Percentiles rank a stretch among this genome's conserved stretches.
Conservation (phyloP, 768 basidiomycete genomes). For the Tephrocybe rancida region DNA sequence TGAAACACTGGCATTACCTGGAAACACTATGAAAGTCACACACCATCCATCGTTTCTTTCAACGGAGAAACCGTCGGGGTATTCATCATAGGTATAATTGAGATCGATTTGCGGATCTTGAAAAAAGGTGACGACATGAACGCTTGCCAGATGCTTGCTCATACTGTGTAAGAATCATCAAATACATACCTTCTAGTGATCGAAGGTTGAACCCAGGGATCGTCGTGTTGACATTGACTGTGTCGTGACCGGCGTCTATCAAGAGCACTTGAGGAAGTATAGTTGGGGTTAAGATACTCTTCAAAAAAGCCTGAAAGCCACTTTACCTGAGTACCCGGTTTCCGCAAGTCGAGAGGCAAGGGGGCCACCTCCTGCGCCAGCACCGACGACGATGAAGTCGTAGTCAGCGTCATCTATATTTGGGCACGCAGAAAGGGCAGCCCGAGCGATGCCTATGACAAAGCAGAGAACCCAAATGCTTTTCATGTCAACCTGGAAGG, state of each 20-base stretch:
- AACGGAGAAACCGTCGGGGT: conserved; percentile 24
- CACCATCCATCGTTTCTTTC: conserved; percentile 26
- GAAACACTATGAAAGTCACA: background rate
- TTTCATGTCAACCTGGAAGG: background rate
- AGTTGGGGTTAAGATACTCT: background rate
- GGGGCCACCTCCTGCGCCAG: conserved; percentile 30
- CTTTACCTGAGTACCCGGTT: conserved; percentile 25
- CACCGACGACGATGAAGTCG: conserved; percentile 29
- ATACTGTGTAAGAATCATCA: too few relatives aligned
- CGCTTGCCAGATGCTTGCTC: background rate
- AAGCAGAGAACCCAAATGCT: background rate
- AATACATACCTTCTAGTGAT: conserved; percentile 23
- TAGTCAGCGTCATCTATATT: conserved; percentile 16
- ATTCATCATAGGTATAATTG: conserved; percentile 30
- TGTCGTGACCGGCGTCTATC: conserved; percentile 30
- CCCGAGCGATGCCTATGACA: background rate
- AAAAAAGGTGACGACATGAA: background rate
- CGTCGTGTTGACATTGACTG: conserved; percentile 28
- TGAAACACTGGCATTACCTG: background rate
- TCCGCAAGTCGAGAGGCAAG: conserved; percentile 25
- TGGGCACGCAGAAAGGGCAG: conserved; percentile 12
- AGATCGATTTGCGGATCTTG: conserved; percentile 27
- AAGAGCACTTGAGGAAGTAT: conserved; percentile 22
- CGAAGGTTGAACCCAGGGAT: conserved; percentile 27
- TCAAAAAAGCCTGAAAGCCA: background rate